Evolutionary conservation across 805 yeast species (phyloP), one percentile per base, ranked within the genome.

Genomic region (Pachysolen tannophilus): DNA sequence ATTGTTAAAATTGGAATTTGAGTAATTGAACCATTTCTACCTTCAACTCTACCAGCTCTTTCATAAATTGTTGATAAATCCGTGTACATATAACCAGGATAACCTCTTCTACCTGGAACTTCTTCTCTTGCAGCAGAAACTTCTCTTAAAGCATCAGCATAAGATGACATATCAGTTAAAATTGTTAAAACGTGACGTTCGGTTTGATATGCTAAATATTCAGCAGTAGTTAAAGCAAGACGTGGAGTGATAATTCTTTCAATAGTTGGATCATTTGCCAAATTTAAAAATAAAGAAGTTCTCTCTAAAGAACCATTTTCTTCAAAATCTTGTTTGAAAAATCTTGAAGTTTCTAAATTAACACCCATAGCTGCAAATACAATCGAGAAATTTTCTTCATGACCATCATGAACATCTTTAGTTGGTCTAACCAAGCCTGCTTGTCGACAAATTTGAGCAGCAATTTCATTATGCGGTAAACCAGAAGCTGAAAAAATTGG

Each of bases 311-410:
- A 88, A 21, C 99, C 99, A 56, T 92, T 92, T 64, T 92, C 97
- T 70, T 94, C 97, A 66, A 92, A 92, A 68, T 92, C 99, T 66
- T 92, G 97, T 67, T 90, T 86, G 80, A 92, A 92, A 69, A 92
- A 92, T 61, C 98, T 77, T 20, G 97, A 86, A 23, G 98, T 92
- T 67, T 94, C 99, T 66, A 92, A 76, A 61, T 94, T 92, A 48
- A 90, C 98, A 76, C 99, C 99, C 98, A 94, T 92, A 40, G 99
- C 99, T 27, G 97, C 99, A 56, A 92, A 92, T 26, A 92, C 99
- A 64, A 92, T 94, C 35, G 96, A 85, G 83, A 92, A 92, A 65
- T 92, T 92, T 53, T 92, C 99, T 66, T 92, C 98, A 63, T 92
- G 99, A 55, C 98, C 99, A 63, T 92, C 99, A 60, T 92, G 97